A percentile compares a stretch with the other conserved stretches of the same genome.
Evolutionary conservation across 139 green algal species (phyloP).

Genomic region (Dunaliella primolecta): DNA sequence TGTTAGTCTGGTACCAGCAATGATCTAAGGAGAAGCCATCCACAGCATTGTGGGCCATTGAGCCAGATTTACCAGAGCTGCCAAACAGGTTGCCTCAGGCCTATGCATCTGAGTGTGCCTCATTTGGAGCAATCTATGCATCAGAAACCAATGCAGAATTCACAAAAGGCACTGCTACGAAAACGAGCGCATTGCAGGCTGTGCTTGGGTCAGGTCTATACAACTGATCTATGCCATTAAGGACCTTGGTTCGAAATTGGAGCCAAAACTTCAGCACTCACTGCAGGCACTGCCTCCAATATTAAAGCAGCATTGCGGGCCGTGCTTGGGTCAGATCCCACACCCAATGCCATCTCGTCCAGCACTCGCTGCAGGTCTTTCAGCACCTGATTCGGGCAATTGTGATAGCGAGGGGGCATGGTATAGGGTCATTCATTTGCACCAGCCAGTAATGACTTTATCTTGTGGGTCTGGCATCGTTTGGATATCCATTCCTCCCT

Average conservation of each 20-base stretch:
- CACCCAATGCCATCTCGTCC: constrained; percentile 69
- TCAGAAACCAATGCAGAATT: background rate
- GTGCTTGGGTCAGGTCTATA: background rate
- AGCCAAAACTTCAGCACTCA: background rate
- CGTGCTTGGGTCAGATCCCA: constrained; percentile 13
- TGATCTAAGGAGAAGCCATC: background rate
- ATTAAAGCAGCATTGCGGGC: constrained; percentile 46
- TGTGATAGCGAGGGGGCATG: no score
- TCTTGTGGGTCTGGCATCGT: no score
- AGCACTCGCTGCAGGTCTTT: constrained; percentile 70
- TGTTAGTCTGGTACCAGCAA: background rate
- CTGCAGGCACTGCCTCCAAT: constrained; percentile 60
- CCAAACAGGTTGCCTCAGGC: background rate
- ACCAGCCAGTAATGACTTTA: no score
- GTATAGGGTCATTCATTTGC: no score
- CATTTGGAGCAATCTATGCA: background rate
- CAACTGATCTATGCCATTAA: background rate
- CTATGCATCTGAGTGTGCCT: background rate
- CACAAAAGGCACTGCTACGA: background rate
- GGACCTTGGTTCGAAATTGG: background rate
- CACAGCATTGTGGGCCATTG: background rate
- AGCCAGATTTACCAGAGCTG: background rate
- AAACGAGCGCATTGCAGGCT: background rate
- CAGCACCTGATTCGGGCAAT: constrained; percentile 57
- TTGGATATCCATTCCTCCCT: no score